Evolutionary conservation across 2,329 filamentous ascomycete genomes (phyloP).

Genomic region (Colletotrichum sansevieriae): DNA sequence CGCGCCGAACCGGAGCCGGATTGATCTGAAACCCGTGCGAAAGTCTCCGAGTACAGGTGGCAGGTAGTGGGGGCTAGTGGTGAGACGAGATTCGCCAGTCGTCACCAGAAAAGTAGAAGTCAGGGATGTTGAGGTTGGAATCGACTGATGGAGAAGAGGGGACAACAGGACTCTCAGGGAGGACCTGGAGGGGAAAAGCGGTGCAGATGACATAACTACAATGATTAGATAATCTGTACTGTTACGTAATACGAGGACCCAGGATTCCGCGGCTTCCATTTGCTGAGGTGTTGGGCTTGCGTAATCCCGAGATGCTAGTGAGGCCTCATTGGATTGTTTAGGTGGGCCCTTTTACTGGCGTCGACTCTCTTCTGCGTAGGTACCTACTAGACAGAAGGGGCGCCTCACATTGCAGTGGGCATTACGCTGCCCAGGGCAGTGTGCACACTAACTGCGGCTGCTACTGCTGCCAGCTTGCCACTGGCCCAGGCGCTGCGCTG

Average conservation of each 20-base stretch:
- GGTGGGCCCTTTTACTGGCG: background rate
- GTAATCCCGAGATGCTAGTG: conserved; percentile 12
- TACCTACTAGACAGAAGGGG: no score
- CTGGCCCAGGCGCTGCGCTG: background rate
- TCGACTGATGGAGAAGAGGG: background rate
- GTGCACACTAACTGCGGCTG: background rate
- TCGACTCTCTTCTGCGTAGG: no score
- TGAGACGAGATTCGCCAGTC: conserved; percentile 7
- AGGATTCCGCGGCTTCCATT: conserved; percentile 10
- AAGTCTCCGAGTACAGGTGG: conserved; percentile 21
- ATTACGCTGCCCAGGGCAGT: no score
- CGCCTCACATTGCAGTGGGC: no score
- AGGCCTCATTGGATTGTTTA: conserved; percentile 9
- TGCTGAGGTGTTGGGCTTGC: background rate
- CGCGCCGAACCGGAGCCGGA: conserved; percentile 19
- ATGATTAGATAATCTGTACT: no score
- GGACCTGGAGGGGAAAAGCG: conserved; percentile 6
- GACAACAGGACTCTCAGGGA: no score
- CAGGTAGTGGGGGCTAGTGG: conserved; percentile 10
- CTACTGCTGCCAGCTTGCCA: conserved; percentile 5
- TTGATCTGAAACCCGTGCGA: conserved; percentile 24
- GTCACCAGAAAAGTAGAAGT: conserved; percentile 10
- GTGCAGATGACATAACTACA: conserved; percentile 37
- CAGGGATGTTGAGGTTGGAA: conserved; percentile 7
- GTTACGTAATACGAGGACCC: background rate